Evolutionary conservation across 2,329 filamentous ascomycete genomes (phyloP).

Genomic region (Penicillium sp.): DNA sequence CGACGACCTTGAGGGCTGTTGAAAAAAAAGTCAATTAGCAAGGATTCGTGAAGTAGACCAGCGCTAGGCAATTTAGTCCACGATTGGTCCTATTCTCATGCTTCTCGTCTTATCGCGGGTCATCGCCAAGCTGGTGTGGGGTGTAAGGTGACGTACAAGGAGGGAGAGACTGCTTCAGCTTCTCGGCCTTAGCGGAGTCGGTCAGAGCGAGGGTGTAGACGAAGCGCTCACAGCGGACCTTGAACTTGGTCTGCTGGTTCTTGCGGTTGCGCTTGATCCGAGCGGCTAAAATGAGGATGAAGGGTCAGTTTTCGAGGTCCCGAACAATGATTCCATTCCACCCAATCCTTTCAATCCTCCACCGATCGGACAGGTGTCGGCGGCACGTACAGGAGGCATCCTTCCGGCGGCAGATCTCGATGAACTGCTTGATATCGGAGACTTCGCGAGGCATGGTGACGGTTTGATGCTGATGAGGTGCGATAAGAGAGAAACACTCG

Average conservation of each 20-base stretch:
- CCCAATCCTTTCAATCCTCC: slow-evolving; percentile 4
- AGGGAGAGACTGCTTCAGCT: slow-evolving; percentile 98
- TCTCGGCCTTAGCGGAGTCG: slow-evolving; percentile 99
- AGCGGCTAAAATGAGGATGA: slow-evolving; percentile 61
- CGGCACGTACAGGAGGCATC: slow-evolving; percentile 92
- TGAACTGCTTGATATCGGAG: slow-evolving; percentile 99
- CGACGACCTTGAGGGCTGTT: slow-evolving; percentile 48
- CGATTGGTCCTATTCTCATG: background rate
- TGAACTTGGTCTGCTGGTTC: slow-evolving; percentile 97
- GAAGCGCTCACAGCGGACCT: slow-evolving; percentile 96
- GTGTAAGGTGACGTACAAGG: slow-evolving; percentile 71
- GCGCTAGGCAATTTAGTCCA: background rate
- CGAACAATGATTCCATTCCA: slow-evolving; percentile 5
- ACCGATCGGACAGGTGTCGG: slow-evolving; percentile 8
- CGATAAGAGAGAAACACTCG: slow-evolving; percentile 19
- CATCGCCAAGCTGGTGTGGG: background rate
- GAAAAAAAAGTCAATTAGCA: slow-evolving; percentile 21
- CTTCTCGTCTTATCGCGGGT: background rate
- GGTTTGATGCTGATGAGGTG: slow-evolving; percentile 27
- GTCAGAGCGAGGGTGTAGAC: slow-evolving; percentile 98
- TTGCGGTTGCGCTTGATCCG: slow-evolving; percentile 96
- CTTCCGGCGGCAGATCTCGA: slow-evolving; percentile 99
- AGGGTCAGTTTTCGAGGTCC: slow-evolving; percentile 20
- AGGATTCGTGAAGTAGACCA: background rate
- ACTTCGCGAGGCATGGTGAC: slow-evolving; percentile 96